These are phyloP conservation scores for Syzygium aqueum DNA, from an alignment of 345 rosid species.

Conservation along the genomic window DNA sequence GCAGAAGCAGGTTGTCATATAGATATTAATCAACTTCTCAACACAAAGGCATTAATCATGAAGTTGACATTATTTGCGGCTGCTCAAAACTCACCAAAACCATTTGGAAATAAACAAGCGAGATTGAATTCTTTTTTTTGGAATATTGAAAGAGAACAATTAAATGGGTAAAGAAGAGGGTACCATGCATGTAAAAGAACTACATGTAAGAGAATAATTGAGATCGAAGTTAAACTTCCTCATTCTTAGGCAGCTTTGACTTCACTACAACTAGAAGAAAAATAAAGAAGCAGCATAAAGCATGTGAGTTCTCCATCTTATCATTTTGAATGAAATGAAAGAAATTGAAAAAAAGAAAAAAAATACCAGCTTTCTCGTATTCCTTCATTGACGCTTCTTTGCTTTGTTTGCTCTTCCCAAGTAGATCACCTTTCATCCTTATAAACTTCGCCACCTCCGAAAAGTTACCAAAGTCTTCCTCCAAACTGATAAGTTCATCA, in stretches of 20 bases:
- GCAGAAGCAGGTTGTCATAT: background rate
- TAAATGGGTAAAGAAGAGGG: background rate
- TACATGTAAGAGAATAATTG: background rate
- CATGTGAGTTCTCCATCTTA: background rate
- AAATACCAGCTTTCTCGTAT: conserved; percentile 9
- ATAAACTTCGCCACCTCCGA: conserved; percentile 18
- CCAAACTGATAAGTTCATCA: conserved; percentile 24
- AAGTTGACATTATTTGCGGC: background rate
- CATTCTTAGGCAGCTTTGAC: background rate
- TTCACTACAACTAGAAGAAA: background rate
- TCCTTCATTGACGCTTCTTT: conserved; percentile 9
- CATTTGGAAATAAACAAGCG: background rate
- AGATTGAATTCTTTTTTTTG: background rate
- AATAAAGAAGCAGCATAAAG: background rate
- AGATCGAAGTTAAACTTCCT: background rate
- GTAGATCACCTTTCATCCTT: background rate
- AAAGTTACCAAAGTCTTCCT: conserved; percentile 29
- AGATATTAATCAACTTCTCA: background rate
- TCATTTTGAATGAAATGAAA: background rate
- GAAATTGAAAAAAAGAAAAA: background rate
- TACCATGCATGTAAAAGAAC: background rate
- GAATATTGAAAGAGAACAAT: background rate
- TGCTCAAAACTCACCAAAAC: background rate
- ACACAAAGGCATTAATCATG: background rate
- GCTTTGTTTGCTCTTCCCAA: background rate